A percentile compares a stretch with the other conserved stretches of the same genome.
These are phyloP conservation scores for Pluteus cervinus DNA, from an alignment of 768 basidiomycete genomes.

Conservation along the genomic window DNA sequence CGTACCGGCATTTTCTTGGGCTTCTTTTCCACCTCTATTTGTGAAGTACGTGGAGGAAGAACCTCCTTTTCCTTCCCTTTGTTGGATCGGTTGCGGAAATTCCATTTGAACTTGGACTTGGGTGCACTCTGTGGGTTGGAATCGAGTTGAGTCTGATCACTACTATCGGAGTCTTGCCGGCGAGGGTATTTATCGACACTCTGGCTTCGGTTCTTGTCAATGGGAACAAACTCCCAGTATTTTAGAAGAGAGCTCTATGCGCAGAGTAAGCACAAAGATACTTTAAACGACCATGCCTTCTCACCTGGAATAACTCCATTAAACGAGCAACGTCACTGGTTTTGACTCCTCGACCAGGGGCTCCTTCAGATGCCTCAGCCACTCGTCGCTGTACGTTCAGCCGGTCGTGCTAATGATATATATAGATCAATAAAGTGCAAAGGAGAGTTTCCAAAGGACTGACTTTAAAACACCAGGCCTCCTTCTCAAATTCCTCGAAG, in stretches of 20 bases:
- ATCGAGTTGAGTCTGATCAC: slow-evolving; percentile 34
- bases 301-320: slow-evolving; percentile 80
- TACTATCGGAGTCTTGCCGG: slow-evolving; percentile 22
- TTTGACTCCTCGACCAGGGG: slow-evolving; percentile 37
- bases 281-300: slow-evolving; percentile 4
- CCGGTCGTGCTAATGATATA: slow-evolving; percentile 59
- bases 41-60: slow-evolving; percentile 19
- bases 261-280: not conserved
- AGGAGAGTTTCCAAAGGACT: slow-evolving; percentile 2
- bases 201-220: slow-evolving; percentile 18
- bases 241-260: slow-evolving; percentile 59
- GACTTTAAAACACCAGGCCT: slow-evolving; percentile 78
- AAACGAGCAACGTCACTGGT: slow-evolving; percentile 78
- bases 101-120: slow-evolving; percentile 22
- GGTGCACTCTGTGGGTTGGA: slow-evolving; percentile 20
- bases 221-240: slow-evolving; percentile 65
- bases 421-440: not conserved
- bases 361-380: slow-evolving; percentile 39
- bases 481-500: slow-evolving; percentile 67
- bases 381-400: slow-evolving; percentile 62
- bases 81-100: slow-evolving; percentile 24
- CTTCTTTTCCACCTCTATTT: slow-evolving; percentile 28
- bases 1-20: slow-evolving; percentile 69
- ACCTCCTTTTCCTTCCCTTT: slow-evolving; percentile 15
- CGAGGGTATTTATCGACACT: slow-evolving; percentile 16